A percentile compares a stretch with the other conserved stretches of the same genome.
Conservation (phyloP, 2,329 filamentous ascomycete genomes). For the Teratosphaeria nubilosa region DNA sequence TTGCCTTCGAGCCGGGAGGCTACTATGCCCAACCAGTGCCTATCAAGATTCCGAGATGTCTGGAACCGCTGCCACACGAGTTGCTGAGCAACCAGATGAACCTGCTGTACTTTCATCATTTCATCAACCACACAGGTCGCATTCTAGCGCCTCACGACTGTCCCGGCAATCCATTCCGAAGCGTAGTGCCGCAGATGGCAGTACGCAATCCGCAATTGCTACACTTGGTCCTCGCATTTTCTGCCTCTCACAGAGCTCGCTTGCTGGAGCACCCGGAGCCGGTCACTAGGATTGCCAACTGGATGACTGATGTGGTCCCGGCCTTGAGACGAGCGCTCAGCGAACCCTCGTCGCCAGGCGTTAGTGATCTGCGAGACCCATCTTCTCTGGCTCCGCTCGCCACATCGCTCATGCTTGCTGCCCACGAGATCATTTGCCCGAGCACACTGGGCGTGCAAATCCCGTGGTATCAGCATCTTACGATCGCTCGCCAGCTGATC, state of each 20-base stretch:
- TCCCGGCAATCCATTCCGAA: constrained; percentile 49
- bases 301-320: constrained; percentile 71
- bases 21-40: constrained; percentile 63
- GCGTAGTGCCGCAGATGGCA: constrained; percentile 56
- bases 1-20: constrained; percentile 48
- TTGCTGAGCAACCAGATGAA: constrained; percentile 69
- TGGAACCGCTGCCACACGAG: constrained; percentile 46
- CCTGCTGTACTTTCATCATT: constrained; percentile 61
- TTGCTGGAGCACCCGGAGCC: constrained; percentile 66
- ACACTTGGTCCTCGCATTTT: constrained; percentile 69
- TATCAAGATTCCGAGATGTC: constrained; percentile 50
- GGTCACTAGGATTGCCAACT: constrained; percentile 64
- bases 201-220: constrained; percentile 60
- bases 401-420: constrained; percentile 75
- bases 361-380: constrained; percentile 38
- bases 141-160: constrained; percentile 55
- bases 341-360: constrained; percentile 15
- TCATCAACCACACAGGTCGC: constrained; percentile 70
- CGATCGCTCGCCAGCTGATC: constrained; percentile 66
- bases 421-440: constrained; percentile 73
- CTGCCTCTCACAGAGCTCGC: constrained; percentile 70
- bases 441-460: constrained; percentile 72
- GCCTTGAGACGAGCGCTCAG: constrained; percentile 55
- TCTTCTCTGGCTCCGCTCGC: constrained; percentile 66
- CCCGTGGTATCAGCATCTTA: constrained; percentile 70